Evolutionary conservation across 306 rosid genomes (phyloP), one percentile per base, ranked within the genome.

Genomic region (Malus asiatica): DNA sequence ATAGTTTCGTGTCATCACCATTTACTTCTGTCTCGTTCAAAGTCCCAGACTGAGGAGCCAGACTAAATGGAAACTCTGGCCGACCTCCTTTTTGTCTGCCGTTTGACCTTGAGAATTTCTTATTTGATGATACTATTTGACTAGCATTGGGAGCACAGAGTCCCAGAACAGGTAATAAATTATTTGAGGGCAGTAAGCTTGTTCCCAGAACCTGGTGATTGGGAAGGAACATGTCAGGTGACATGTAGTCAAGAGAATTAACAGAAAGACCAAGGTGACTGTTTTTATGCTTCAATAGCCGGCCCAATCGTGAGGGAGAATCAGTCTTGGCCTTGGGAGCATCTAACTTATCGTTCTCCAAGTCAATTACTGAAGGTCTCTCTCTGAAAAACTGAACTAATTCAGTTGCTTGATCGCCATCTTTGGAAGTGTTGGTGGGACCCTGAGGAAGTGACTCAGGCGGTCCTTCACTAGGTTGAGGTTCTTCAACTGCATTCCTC

Each of bases 1-100:
- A 78, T 80, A 76, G 71, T 81, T 82, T 85, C 79, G 78, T 70
- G 70, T 89, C 97, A 79, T 77, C 82, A 77, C 80, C 79, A 86
- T 84, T 83, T n/a, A 83, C 71, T 64, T 86, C 93, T 70, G 89
- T 84, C 70, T 90, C 93, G 76, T 64, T 74, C 67, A 86, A 76
- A 62, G 83, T 90, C 72, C 82, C 89, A 57, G 88, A 81, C 59
- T 90, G 86, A 74, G 96, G 88, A 80, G 92, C 89, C 58, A 96
- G 88, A 74, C 88, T 90, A 85, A 96, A 96, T 29, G 99, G 99
- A 88, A 92, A 96, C 61, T 96, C 99, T 66, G 91, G 98, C 63
- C 93, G 88, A 87, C 85, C 65, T 73, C 85, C 97, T 38, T 76
- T 85, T 55, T 86, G 88, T 76, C 91, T 90, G 76, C 92, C 87